Conservation (phyloP, 805 yeast species). For the Helenozyma rhizophorensis region DNA sequence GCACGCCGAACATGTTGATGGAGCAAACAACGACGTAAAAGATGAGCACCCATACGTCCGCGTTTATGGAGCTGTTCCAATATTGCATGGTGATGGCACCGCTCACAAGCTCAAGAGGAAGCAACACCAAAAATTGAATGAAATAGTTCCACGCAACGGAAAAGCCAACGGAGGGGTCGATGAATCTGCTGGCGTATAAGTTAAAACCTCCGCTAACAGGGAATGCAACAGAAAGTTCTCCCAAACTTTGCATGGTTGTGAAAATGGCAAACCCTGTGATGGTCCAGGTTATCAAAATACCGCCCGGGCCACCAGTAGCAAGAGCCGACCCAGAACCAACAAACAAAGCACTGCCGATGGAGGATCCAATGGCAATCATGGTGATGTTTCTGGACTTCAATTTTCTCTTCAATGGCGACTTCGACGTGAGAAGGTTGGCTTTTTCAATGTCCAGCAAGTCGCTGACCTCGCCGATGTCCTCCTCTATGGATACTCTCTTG, state of each 20-base stretch:
- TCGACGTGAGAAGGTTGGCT: slow-evolving; percentile 37
- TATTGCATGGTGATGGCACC: slow-evolving; percentile 36
- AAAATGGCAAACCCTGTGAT: slow-evolving; percentile 66
- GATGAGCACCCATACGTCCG: slow-evolving; percentile 46
- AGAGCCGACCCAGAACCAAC: slow-evolving; percentile 76
- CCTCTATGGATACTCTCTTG: slow-evolving; percentile 29
- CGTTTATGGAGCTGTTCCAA: slow-evolving; percentile 14
- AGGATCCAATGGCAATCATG: slow-evolving; percentile 80
- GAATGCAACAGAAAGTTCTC: slow-evolving; percentile 15
- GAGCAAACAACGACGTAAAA: slow-evolving; percentile 45
- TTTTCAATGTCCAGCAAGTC: slow-evolving; percentile 33
- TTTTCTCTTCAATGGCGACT: slow-evolving; percentile 44
- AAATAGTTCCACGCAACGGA: slow-evolving; percentile 62
- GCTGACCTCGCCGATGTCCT: slow-evolving; percentile 21
- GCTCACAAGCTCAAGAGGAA: slow-evolving; percentile 62
- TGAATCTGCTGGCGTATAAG: slow-evolving; percentile 48
- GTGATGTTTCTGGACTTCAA: slow-evolving; percentile 51
- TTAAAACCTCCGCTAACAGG: slow-evolving; percentile 54
- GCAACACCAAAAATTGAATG: slow-evolving; percentile 58
- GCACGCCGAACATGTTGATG: slow-evolving; percentile 50
- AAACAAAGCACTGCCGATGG: slow-evolving; percentile 74
- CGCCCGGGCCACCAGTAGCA: slow-evolving; percentile 63
- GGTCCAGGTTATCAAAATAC: slow-evolving; percentile 59
- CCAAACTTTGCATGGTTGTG: slow-evolving; percentile 24
- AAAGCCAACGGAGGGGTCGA: slow-evolving; percentile 56